These are phyloP conservation scores for Leccinum disarticulatum DNA, from an alignment of 768 basidiomycete species.

Conservation along the genomic window DNA sequence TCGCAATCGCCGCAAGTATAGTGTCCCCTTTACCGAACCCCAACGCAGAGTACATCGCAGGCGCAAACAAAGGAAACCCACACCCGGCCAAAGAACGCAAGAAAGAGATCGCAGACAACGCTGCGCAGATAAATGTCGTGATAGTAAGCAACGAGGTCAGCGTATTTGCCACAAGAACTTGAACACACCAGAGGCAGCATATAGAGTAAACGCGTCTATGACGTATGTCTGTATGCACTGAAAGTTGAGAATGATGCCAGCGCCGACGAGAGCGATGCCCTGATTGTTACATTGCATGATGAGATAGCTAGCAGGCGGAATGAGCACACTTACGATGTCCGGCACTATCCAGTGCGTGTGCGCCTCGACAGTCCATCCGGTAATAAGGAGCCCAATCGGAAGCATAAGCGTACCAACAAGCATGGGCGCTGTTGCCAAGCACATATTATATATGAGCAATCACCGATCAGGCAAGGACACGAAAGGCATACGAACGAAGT, in stretches of 20 bases:
- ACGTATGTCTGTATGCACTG: slow-evolving; percentile 67
- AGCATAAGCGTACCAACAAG: slow-evolving; percentile 56
- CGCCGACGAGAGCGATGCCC: slow-evolving; percentile 59
- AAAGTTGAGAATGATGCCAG: slow-evolving; percentile 57
- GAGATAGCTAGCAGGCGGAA: no score
- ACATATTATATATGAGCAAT: slow-evolving; percentile 5
- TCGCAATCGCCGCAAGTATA: slow-evolving; percentile 56
- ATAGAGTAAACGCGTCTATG: slow-evolving; percentile 62
- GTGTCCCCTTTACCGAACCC: slow-evolving; percentile 73
- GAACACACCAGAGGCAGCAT: slow-evolving; percentile 25
- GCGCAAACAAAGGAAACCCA: slow-evolving; percentile 76
- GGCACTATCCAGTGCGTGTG: slow-evolving; percentile 67
- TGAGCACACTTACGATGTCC: slow-evolving; percentile 50
- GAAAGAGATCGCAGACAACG: slow-evolving; percentile 63
- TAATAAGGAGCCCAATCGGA: slow-evolving; percentile 65
- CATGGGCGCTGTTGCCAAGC: slow-evolving; percentile 47
- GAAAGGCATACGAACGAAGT: slow-evolving; percentile 38
- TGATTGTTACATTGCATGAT: slow-evolving; percentile 24
- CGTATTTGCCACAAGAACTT: not conserved
- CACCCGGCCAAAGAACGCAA: slow-evolving; percentile 70
- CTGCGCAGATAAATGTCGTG: slow-evolving; percentile 30
- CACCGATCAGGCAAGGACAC: not conserved
- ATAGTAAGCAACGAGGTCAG: not conserved
- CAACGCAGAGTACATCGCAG: slow-evolving; percentile 60
- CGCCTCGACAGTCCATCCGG: slow-evolving; percentile 64